Base-by-base conservation (phyloP, 345 rosid genomes). In the Lepidium sativum region DNA sequence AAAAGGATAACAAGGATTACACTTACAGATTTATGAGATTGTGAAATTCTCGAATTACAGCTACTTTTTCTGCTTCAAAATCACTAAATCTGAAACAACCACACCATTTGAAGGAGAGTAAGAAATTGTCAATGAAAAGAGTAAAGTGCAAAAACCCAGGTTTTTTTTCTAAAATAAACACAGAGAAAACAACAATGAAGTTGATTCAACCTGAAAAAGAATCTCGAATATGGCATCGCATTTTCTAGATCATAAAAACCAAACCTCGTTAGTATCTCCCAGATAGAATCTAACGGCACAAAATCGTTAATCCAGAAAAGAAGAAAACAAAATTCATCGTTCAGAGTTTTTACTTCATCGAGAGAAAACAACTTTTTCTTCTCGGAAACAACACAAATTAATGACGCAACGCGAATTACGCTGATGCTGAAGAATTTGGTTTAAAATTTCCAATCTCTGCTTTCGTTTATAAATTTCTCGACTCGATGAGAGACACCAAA, bases 1-100 rank as follows among this genome's bases (percentile, higher is more conserved):
- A 35, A n/a, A 42, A 60, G 54, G 43, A 34, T 14, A 63, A 73
- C n/a, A 52, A 59, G 67, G 47, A 77, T 54, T 33, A 54, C 4
- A 35, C 81, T 67, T 69, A 67, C 71, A 58, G 32, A 32, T 40
- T 25, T 11, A 16, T 4, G 18, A 6, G 48, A 45, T 14, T 37
- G 56, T 41, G 60, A 35, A 57, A 25, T 25, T 54, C 29, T 6
- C 32, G 32, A 14, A 40, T 11, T 2, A 32, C 58, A 60, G 67
- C 38, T 29, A 17, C 43, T 53, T 35, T 18, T 20, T 41, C 71
- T 33, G 43, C 77, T 74, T 74, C 60, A 62, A 71, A n/a, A 67
- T 40, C 80, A 67, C 72, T 77, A 81, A 86, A 87, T 87, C 90
- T 77, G 83, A 59, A 34, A 56, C 69, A 69, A 44, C 14, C 10